Evolutionary conservation across 2,329 filamentous ascomycete species (phyloP), one percentile per base, ranked within the genome.

Genomic region (Neopestalotiopsis sp.): DNA sequence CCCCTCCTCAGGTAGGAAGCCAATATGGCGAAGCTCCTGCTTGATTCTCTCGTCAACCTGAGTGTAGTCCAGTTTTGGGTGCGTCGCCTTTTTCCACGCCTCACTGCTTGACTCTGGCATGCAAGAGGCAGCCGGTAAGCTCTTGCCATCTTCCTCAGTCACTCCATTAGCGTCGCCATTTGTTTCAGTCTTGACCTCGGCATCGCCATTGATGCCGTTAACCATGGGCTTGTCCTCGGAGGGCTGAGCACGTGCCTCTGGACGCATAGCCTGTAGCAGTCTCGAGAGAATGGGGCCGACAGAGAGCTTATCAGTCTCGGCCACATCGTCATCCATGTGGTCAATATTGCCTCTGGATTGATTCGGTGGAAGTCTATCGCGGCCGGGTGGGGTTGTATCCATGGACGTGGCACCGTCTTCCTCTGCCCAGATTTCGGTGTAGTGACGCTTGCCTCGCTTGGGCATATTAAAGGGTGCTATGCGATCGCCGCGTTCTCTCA

Each of bases 31-130:
- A 20, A 99, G 88, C 78, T 99, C 96, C 75, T 94, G 92, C 81
- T 97, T 93, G 65, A 97, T 89, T 61, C 96, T 93, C 77, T 97
- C 93, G 75, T 99, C 96, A 24, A 98, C 89, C 76, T 94, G 91
- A 2, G 88, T 87, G 78, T 97, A 97, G 76, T 98, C 95, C 6
- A 97, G 86, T 73, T 94, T 94, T 1, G 87, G 87, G 66, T 92
- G 90, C 1, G 88, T 90, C 0, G 92, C 89, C 68, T 94, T 93
- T 80, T 94, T 95, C 90, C 94, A 96, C 5, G 89, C 86, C 73
- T 92, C 92, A 4, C 90, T 88, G 5, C 89, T 88, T 3, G 93
- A 92, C 72, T 97, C 94, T 1, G 92, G 86, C 84, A 98, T 94
- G 71, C 88, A 91, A 0, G 95, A 90, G 14, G 95, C 94, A 0